These are phyloP conservation scores for Cyclotella distinguenda DNA, from an alignment of 108 stramenopile genomes.

Conservation along the genomic window DNA sequence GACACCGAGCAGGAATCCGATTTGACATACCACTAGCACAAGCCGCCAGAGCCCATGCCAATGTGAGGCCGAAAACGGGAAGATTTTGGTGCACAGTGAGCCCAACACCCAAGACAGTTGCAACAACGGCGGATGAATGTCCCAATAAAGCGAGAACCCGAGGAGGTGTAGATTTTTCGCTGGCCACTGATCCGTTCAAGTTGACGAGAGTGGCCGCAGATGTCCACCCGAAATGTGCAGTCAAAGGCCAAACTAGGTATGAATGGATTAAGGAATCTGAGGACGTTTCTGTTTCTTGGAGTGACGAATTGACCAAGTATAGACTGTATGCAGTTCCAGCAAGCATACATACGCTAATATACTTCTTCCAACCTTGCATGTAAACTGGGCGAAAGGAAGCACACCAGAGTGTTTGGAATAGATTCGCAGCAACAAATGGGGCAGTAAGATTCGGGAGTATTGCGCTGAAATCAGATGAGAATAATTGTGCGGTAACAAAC, in stretches of 20 bases:
- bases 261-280: slow-evolving; percentile 11
- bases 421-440: slow-evolving; percentile 59
- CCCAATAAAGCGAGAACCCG: slow-evolving; percentile 48
- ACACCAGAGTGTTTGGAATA: slow-evolving; percentile 70
- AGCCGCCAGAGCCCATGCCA: slow-evolving; percentile 80
- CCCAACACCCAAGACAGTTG: slow-evolving; percentile 60
- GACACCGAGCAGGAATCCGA: slow-evolving; percentile 6
- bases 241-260: slow-evolving; percentile 46
- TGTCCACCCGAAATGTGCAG: slow-evolving; percentile 77
- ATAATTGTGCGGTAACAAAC: slow-evolving; percentile 46
- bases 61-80: slow-evolving; percentile 61
- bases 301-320: slow-evolving; percentile 50
- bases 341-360: slow-evolving; percentile 50
- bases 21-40: slow-evolving; percentile 57
- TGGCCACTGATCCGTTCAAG: slow-evolving; percentile 59
- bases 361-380: slow-evolving; percentile 51
- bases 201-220: slow-evolving; percentile 76
- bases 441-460: slow-evolving; percentile 47
- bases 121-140: slow-evolving; percentile 59
- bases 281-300: slow-evolving; percentile 12
- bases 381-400: slow-evolving; percentile 68
- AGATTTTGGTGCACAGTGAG: slow-evolving; percentile 37
- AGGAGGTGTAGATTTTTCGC: slow-evolving; percentile 23
- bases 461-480: slow-evolving; percentile 23
- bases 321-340: slow-evolving; percentile 61